Base-by-base conservation (phyloP, 495 filamentous ascomycete species). In the Penicillium cinerascens region DNA sequence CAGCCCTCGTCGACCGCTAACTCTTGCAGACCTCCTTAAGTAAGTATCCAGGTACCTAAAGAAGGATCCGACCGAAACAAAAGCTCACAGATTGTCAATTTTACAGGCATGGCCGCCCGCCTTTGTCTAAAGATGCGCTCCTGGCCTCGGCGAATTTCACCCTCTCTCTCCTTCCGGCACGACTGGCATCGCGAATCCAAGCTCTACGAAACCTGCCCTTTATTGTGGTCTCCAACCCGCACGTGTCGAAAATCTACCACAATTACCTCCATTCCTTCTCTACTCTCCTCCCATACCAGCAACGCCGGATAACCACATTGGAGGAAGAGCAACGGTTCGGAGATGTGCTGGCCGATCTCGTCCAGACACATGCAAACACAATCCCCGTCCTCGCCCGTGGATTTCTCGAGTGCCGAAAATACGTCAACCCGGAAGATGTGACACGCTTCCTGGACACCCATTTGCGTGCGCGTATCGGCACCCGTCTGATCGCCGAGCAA, bases 161-260 rank as follows among this genome's bases (percentile, higher is more conserved):
- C 27, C 87, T 96, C 44, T 89, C 87, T 39, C 84, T 96, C 35
- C 85, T 97, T 27, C 93, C 93, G 15, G 86, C 92, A 49, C 89
- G 93, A n/a, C 82, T 98, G 15, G 95, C 93, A 3, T 91, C 93
- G 61, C 89, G 93, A 35, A 93, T 97, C 42, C 87, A 96, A 68
- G 87, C 88, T 2, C 73, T 98, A 11, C 85, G 92, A 49, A 96
- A 95, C 70, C 82, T 98, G 3, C 95, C 93, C 1, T 98, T 88
- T 70, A 98, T 98, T 61, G 92, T 98, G 41, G 93, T 98, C 16
- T 91, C 92, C 0, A 97, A 97, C 66, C 88, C 91, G 1, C 87
- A 96, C 62, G 89, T 97, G 47, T 85, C 86, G 26, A 84, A 83
- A 56, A 97, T 98, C 49, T 96, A 97, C 73, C 82, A 88, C 63